Evolutionary conservation across 2,329 filamentous ascomycete species (phyloP), one percentile per base, ranked within the genome.

Genomic region (Ceratocystis cacaofunesta): DNA sequence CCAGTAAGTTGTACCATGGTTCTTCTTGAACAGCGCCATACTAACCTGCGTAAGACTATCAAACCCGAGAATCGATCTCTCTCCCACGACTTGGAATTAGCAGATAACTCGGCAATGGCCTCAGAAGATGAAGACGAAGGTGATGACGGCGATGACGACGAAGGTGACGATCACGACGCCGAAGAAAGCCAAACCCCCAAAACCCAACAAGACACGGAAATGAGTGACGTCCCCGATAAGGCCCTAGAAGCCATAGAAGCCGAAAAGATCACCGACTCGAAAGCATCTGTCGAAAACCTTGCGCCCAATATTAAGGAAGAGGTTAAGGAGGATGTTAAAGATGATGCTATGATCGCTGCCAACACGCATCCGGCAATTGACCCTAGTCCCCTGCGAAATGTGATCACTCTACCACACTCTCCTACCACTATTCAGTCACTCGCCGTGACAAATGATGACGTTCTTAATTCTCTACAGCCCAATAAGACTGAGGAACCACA

Each of bases 61-160:
- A 64, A 64, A 17, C 17, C 28, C 19, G 63, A 64, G 41, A 30
- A 30, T 10, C 52, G 43, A 43, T 68, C 73, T 28, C 73, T 74
- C n/a, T 77, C 77, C 60, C 76, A 77, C 15, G 81, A 82, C 68
- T 78, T 76, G 69, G 80, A 82, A 67, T 81, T 82, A 76, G 78
- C 76, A 0, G 84, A 85, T 57, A 74, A 75, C 15, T 69, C 52
- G 78, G 76, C 28, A 76, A 78, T 36, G 75, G 77, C 2, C 74
- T 80, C 19, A 78, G 78, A 75, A 3, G 78, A 78, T 2, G 77
- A 77, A 1, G 78, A 79, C 2, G 79, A 75, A 2, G 78, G 78
- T 1, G 79, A 78, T 3, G 79, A 76, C 2, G 79, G 76, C 3
- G 78, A 77, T 2, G 80, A 79, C 2, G 78, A 77, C 3, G 79